A percentile compares a stretch with the other conserved stretches of the same genome.
phyloP scores from a whole-genome alignment of 2,329 filamentous ascomycete species.

The Gremmenia infestans region DNA sequence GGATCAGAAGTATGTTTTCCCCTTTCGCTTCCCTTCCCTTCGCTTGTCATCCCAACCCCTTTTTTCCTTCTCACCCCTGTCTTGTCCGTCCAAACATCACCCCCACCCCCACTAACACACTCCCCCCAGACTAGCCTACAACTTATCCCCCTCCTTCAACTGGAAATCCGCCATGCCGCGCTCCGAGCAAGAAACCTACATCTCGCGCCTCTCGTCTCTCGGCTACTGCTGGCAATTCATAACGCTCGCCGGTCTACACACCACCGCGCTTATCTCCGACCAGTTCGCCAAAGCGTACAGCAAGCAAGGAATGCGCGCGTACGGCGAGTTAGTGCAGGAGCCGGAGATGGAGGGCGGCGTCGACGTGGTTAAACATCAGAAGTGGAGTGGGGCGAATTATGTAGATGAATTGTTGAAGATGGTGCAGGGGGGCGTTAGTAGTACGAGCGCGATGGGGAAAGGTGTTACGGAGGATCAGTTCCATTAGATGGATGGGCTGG shows the following conservation, averaged over 20 bases:
- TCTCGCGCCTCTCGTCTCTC: constrained; percentile 75
- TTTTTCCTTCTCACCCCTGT: too few species aligned
- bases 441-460: constrained; percentile 92
- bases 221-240: constrained; percentile 99
- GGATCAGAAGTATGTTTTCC: constrained; percentile 78
- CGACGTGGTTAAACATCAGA: constrained; percentile 98
- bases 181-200: constrained; percentile 94
- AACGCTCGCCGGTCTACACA: constrained; percentile 95
- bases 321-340: constrained; percentile 95
- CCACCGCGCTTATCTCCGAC: constrained; percentile 86
- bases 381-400: constrained; percentile 95
- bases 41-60: too few species aligned
- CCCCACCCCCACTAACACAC: too few species aligned
- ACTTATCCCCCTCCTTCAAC: constrained; percentile 98
- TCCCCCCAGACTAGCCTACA: constrained; percentile 80
- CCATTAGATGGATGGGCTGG: constrained; percentile 40
- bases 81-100: too few species aligned
- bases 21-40: neutral
- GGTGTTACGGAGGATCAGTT: constrained; percentile 99
- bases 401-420: constrained; percentile 95
- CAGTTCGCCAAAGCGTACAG: constrained; percentile 81
- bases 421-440: constrained; percentile 88
- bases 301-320: constrained; percentile 85
- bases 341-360: constrained; percentile 88
- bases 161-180: constrained; percentile 97